Percentiles rank a stretch among this genome's conserved stretches.
These are phyloP conservation scores for Skeletonema marinoi DNA, from an alignment of 108 stramenopile species.

Conservation along the genomic window DNA sequence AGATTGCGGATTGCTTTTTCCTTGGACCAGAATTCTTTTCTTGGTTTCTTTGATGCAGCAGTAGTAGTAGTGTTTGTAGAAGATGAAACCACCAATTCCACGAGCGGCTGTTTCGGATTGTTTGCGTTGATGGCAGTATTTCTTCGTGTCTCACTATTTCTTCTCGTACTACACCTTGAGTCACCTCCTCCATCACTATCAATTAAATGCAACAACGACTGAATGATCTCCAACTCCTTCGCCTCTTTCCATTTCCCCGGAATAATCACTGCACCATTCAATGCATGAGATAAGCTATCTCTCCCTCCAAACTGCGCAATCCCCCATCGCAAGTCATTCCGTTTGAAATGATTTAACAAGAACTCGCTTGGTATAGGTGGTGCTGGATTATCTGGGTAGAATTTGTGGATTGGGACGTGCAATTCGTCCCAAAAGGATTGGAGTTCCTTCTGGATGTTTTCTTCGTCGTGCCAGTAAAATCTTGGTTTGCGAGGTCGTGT, in stretches of 20 bases:
- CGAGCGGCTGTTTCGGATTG: neutral
- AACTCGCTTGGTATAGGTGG: constrained; percentile 70
- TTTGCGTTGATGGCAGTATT: constrained; percentile 19
- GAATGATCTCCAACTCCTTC: constrained; percentile 34
- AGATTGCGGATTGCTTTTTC: constrained; percentile 44
- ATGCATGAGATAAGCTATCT: constrained; percentile 33
- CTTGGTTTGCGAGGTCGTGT: constrained; percentile 48
- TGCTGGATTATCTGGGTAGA: constrained; percentile 21
- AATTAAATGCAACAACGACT: constrained; percentile 31
- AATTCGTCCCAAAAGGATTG: constrained; percentile 45
- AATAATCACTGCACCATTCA: constrained; percentile 49
- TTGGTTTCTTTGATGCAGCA: neutral
- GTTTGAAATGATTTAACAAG: constrained; percentile 59
- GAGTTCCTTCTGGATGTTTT: constrained; percentile 57
- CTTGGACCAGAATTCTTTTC: constrained; percentile 54
- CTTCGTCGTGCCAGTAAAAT: constrained; percentile 54
- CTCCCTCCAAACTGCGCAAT: constrained; percentile 54
- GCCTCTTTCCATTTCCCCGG: constrained; percentile 74
- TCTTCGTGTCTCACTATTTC: neutral
- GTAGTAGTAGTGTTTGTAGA: neutral
- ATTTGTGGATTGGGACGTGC: neutral
- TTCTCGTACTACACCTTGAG: neutral
- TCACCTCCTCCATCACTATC: constrained; percentile 12
- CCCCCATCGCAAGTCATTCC: constrained; percentile 66
- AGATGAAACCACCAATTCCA: neutral